Conservation (phyloP, 2,329 filamentous ascomycete genomes). For the Chaetomium strumarium region DNA sequence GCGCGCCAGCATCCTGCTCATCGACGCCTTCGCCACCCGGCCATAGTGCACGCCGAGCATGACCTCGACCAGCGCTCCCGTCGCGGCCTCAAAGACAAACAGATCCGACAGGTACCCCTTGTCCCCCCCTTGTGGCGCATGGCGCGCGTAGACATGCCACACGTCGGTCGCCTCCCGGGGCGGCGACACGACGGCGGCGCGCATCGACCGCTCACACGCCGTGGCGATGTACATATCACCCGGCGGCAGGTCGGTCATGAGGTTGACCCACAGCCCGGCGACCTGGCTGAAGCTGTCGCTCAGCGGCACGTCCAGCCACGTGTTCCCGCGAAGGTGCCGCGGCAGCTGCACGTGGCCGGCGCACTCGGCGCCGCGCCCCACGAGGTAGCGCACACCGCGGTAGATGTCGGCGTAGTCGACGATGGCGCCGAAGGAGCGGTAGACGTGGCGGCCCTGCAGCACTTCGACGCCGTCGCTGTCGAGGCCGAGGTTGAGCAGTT, state of each 20-base stretch:
- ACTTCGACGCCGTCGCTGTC: constrained; percentile 32
- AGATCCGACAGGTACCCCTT: constrained; percentile 29
- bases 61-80: constrained; percentile 28
- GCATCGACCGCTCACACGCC: constrained; percentile 30
- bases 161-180: not conserved
- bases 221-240: constrained; percentile 31
- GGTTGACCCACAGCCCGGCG: constrained; percentile 34
- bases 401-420: constrained; percentile 32
- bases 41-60: constrained; percentile 32
- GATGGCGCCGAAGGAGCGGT: constrained; percentile 32
- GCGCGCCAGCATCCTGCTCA: constrained; percentile 29
- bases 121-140: constrained; percentile 21
- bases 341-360: constrained; percentile 27
- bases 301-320: constrained; percentile 27
- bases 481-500: constrained; percentile 30
- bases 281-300: constrained; percentile 33
- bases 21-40: constrained; percentile 25
- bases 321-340: constrained; percentile 15
- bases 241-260: constrained; percentile 26
- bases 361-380: constrained; percentile 26
- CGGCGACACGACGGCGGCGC: constrained; percentile 11
- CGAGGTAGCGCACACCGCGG: constrained; percentile 30
- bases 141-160: constrained; percentile 6
- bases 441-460: constrained; percentile 35
- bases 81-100: constrained; percentile 31